Evolutionary conservation across 371 early-diverging fungal genomes (phyloP), one percentile per base, ranked within the genome.

Genomic region (Mortierella sp.): DNA sequence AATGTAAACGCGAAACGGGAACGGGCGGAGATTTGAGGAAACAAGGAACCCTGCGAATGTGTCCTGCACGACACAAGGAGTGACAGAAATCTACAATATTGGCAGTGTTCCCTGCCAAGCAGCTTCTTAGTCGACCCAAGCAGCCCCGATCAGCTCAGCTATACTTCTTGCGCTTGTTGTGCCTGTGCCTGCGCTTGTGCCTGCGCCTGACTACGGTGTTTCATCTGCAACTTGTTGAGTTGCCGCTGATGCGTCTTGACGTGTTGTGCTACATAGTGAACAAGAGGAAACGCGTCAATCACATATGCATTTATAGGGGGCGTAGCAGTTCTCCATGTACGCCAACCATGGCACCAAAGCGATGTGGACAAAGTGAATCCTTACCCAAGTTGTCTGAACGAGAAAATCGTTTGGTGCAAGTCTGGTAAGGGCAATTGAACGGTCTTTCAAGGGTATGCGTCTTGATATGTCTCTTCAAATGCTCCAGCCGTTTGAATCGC

Each of bases 361-460:
- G 19, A 45, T 9, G 19, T 21, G 46, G 39, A 39, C 10, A 14
- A 14, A 10, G 6, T 0, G 43, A 43, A 3, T 31, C n/a, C 68
- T 65, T 76, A 76, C 76, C 65, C 49, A 87, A 68, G 30, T 87
- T 87, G 59, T 95, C 95, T 48, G 89, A 89, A n/a, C 95, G 87
- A 23, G 93, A 90, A 61, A 94, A 94, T 34, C 82, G 81, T 71
- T 94, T 94, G 43, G 86, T 88, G 71, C 94, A 94, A 24, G 89
- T 87, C 42, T 81, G 66, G 27, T 78, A 79, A 24, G 83, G 82
- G 59, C 92, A 91, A 21, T 81, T 76, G 58, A 90, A 91, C 19
- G 91, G 91, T 26, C 86, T 82, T 57, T 91, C 90, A 55, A 87
- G 81, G 45, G 90, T 89, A 68, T 91, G 88, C 18, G 89, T 86